Evolutionary conservation across 768 basidiomycete genomes (phyloP), one percentile per base, ranked within the genome.

Genomic region (Suillus americanus): DNA sequence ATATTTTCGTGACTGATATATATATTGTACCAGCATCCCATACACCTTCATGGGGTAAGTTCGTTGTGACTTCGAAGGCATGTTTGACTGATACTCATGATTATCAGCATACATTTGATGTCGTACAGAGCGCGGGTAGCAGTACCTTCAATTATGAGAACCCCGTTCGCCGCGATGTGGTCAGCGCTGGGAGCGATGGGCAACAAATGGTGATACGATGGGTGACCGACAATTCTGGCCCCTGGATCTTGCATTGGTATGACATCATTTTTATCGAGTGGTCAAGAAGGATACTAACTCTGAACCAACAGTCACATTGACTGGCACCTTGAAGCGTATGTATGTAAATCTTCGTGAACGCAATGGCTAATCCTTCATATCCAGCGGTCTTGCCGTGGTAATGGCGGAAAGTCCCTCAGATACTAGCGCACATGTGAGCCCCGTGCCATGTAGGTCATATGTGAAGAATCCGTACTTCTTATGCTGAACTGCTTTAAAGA

Each of bases 181-280:
- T 83, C 16, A 70, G 64, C 61, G 70, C 74, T 13, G 73, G 71
- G 13, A 38, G 25, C 20, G 8, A 1, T 28, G 60, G 65, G 3
- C 72, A 73, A 38, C 69, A 69, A 14, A 79, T 80, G 37, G 79
- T 78, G 5, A 71, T 86, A 28, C 78, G 83, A 45, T 85, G 83
- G 75, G 68, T 74, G 12, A 83, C 84, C 2, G 82, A 86, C 65
- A 86, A 86, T 72, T 81, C 85, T 1, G 84, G 83, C 8, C 77
- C 79, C 14, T 83, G 81, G 69, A 65, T 68, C 59, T 63, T 62
- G 18, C 66, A 68, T 57, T 68, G 66, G 70, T 69, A 57, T 43
- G 69, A 37, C 20, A 35, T 20, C 41, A 12, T 38, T 18, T 23
- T 20, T 12, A 30, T 50, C 5, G 8, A 33, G 18, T 1, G 40